phyloP scores from a whole-genome alignment of 2,329 filamentous ascomycete genomes.

The Bimuria novae-zelandiae region DNA sequence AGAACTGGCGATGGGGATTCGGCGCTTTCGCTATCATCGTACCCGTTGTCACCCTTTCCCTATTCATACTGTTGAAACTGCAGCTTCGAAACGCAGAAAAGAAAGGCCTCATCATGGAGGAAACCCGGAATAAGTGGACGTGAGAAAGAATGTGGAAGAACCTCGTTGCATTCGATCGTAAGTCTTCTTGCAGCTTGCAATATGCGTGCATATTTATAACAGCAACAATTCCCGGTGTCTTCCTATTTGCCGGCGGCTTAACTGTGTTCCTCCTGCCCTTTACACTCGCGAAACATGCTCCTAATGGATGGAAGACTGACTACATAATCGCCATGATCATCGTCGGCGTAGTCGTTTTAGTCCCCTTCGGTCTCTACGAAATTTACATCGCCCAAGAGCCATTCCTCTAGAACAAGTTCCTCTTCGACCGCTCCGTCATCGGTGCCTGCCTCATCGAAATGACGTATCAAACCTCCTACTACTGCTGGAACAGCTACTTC shows the following conservation, averaged over 20 bases:
- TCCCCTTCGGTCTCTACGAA: slow-evolving; percentile 59
- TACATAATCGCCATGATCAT: slow-evolving; percentile 57
- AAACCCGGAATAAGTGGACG: slow-evolving; percentile 33
- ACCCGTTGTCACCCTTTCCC: slow-evolving; percentile 55
- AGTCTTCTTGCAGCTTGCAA: neutral
- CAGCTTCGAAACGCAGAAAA: slow-evolving; percentile 61
- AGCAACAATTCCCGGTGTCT: slow-evolving; percentile 48
- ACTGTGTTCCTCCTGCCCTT: slow-evolving; percentile 55
- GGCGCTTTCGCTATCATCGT: slow-evolving; percentile 67
- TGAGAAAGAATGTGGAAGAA: slow-evolving; percentile 38
- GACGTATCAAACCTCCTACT: slow-evolving; percentile 59
- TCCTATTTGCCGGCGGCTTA: slow-evolving; percentile 50
- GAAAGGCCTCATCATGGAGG: slow-evolving; percentile 52
- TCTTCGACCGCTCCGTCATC: slow-evolving; percentile 65
- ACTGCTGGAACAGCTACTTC: slow-evolving; percentile 62
- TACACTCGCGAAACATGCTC: slow-evolving; percentile 57
- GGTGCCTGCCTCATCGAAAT: slow-evolving; percentile 61
- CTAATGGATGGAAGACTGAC: slow-evolving; percentile 57
- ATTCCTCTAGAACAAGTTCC: slow-evolving; percentile 47
- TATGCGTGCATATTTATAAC: slow-evolving; percentile 22
- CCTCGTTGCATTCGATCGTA: slow-evolving; percentile 41
- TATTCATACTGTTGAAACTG: slow-evolving; percentile 12
- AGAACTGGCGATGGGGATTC: slow-evolving; percentile 67
- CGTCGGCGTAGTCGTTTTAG: slow-evolving; percentile 54
- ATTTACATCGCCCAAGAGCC: slow-evolving; percentile 50